These are phyloP conservation scores for Boletellus ananas DNA, from an alignment of 768 basidiomycete genomes.

Conservation along the genomic window DNA sequence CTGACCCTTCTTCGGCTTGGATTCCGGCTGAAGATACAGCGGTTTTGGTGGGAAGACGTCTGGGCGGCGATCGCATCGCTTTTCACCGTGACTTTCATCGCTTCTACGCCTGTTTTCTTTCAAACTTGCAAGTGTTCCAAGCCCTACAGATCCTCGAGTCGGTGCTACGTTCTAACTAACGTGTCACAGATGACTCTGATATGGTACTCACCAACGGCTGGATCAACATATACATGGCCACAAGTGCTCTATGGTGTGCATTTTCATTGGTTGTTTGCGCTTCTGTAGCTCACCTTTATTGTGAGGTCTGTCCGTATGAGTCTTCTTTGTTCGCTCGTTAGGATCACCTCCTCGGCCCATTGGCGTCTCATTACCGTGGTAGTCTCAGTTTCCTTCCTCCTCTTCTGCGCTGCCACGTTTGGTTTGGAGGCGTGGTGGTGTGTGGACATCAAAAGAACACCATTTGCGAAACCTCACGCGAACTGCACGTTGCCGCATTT, in stretches of 20 bases:
- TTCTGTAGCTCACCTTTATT: background rate
- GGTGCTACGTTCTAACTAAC: background rate
- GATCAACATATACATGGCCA: conserved; percentile 10
- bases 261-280: background rate
- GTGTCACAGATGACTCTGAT: background rate
- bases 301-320: conserved; percentile 20
- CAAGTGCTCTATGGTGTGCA: conserved; percentile 10
- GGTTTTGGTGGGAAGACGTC: conserved; percentile 24
- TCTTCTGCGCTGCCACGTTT: conserved; percentile 5
- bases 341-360: background rate
- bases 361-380: conserved; percentile 1
- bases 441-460: background rate
- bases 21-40: conserved; percentile 14
- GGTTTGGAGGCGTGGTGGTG: conserved; percentile 11
- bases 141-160: too few species aligned
- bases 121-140: background rate
- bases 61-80: conserved; percentile 17
- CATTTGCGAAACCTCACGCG: background rate
- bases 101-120: background rate
- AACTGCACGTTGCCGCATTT: background rate
- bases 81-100: background rate
- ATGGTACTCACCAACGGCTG: background rate
- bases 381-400: background rate
- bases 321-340: conserved; percentile 10
- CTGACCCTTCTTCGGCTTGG: conserved; percentile 15